Percentiles rank a stretch among this genome's conserved stretches.
These are phyloP conservation scores for Pythium grandisporangium DNA, from an alignment of 352 stramenopile species.

Conservation along the genomic window DNA sequence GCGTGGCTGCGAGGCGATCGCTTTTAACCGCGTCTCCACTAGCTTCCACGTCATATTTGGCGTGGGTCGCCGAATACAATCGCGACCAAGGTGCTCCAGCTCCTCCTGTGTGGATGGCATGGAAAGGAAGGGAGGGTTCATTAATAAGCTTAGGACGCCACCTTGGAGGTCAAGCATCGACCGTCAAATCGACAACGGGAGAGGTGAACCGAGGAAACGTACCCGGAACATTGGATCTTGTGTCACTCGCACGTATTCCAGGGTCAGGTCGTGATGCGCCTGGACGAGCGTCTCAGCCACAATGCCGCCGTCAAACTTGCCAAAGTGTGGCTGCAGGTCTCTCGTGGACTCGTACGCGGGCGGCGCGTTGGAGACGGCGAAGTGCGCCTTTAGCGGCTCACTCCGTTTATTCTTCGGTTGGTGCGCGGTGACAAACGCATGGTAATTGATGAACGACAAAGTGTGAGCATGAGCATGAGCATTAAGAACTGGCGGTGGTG, in stretches of 20 bases:
- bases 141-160: no score
- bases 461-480: no score
- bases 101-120: constrained; percentile 77
- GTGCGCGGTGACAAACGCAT: no score
- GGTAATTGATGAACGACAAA: no score
- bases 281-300: constrained; percentile 97
- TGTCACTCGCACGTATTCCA: constrained; percentile 92
- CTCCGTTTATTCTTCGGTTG: not conserved
- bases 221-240: constrained; percentile 91
- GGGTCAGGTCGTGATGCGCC: constrained; percentile 93
- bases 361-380: constrained; percentile 65
- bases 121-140: no score
- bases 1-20: no score
- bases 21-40: no score
- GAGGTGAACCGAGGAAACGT: no score
- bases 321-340: constrained; percentile 82
- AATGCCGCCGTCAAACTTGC: constrained; percentile 94
- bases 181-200: no score
- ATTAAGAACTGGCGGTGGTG: not conserved
- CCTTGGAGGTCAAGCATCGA: no score
- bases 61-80: constrained; percentile 90
- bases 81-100: constrained; percentile 93
- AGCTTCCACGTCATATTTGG: no score
- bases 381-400: no score
- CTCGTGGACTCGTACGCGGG: constrained; percentile 50